Percentiles rank a stretch among this genome's conserved stretches.
These are phyloP conservation scores for Quercus cerris DNA, from an alignment of 306 rosid species.

Conservation along the genomic window DNA sequence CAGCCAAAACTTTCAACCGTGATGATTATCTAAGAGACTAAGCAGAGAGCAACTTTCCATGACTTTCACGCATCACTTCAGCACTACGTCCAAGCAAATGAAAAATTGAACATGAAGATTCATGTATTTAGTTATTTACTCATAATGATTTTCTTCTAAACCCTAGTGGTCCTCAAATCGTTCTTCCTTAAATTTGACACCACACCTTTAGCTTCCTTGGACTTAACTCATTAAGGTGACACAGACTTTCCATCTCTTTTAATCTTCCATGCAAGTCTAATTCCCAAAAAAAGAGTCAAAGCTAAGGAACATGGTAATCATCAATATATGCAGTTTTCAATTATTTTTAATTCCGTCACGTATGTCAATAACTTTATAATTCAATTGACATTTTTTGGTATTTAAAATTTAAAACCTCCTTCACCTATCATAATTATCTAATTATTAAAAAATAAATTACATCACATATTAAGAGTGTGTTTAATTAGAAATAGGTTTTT, in stretches of 20 bases:
- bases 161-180: not conserved
- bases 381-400: too few species aligned
- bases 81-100: not conserved
- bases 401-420: too few species aligned
- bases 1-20: not conserved
- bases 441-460: too few species aligned
- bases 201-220: conserved; percentile 11
- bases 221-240: conserved; percentile 8
- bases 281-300: not conserved
- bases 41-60: not conserved
- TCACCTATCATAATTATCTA: too few species aligned
- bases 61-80: not conserved
- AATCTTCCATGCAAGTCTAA: not conserved
- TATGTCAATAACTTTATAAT: too few species aligned
- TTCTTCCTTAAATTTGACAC: conserved; percentile 1
- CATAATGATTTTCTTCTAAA: not conserved
- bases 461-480: too few species aligned
- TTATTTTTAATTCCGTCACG: not conserved
- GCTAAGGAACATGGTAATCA: not conserved
- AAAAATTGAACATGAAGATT: not conserved
- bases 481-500: too few species aligned
- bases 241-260: conserved; percentile 15
- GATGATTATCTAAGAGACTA: too few species aligned
- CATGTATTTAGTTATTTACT: not conserved
- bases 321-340: not conserved